Evolutionary conservation across 2,329 filamentous ascomycete species (phyloP), one percentile per base, ranked within the genome.

Genomic region (Xylariaceae sp.): DNA sequence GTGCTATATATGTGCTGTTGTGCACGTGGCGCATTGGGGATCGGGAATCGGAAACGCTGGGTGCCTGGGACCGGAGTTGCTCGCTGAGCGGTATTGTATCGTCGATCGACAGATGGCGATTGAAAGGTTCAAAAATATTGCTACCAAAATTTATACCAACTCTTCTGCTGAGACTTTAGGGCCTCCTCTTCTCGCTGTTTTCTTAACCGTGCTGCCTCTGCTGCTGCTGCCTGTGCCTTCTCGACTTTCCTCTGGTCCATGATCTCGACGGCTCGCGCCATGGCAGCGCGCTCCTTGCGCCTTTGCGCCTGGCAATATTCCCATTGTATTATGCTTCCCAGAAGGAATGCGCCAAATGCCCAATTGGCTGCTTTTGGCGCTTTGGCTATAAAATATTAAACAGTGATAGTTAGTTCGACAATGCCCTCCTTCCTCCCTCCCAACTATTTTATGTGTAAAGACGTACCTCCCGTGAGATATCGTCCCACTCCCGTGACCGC

Each of bases 181-280:
- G 56, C 49, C 57, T 59, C 52, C 46, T 69, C 68, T 38, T 66
- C 66, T 29, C 63, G 65, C 46, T 71, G 65, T 48, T 65, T 59
- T 43, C 51, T 53, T 50, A 57, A 66, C 49, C 63, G 65, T 41
- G 64, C 67, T 47, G 66, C 63, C 39, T 65, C 59, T 33, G 56
- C 54, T 28, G 59, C 62, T 24, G 54, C 50, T 60, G 66, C 61
- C 48, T 68, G n/a, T n/a, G n/a, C 60, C 54, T 80, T 73, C 61
- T 85, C 79, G 4, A 73, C 69, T 16, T 85, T 81, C 61, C 88
- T 81, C 53, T 76, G 71, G 56, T 84, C 80, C 61, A 90, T 83
- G 42, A 92, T 77, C 58, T 94, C 87, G 39, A 94, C 83, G 3
- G 85, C 85, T 49, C 88, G 73, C 60, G 85, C 84, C 81, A 98